These are phyloP conservation scores for Cetraspora pellucida DNA, from an alignment of 192 early-diverging fungal genomes.

Conservation along the genomic window DNA sequence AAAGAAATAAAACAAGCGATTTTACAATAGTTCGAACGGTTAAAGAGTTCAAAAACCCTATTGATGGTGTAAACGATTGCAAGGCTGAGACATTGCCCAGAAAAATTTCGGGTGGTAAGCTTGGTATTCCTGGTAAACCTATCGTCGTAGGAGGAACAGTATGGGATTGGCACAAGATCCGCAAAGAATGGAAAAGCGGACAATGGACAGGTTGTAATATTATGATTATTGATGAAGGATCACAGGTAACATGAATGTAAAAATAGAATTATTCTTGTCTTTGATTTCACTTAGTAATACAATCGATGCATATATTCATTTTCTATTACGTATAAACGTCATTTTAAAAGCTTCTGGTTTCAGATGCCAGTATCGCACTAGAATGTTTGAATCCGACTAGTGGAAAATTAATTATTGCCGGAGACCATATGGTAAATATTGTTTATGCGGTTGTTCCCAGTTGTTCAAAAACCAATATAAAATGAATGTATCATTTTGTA, in stretches of 20 bases:
- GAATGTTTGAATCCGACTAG: constrained; percentile 41
- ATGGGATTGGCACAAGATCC: constrained; percentile 47
- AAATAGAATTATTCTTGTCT: background rate
- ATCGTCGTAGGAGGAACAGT: constrained; percentile 44
- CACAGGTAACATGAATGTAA: constrained; percentile 30
- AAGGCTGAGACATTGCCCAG: constrained; percentile 22
- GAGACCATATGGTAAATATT: constrained; percentile 47
- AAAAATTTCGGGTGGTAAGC: constrained; percentile 1
- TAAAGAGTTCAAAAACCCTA: background rate
- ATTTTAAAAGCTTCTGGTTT: constrained; percentile 45
- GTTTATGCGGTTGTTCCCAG: too few relatives aligned
- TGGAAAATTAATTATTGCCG: constrained; percentile 53
- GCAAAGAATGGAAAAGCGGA: constrained; percentile 19
- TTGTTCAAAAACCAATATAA: background rate
- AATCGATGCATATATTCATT: constrained; percentile 37
- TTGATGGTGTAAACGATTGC: constrained; percentile 14
- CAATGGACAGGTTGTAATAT: constrained; percentile 32
- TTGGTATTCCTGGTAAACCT: constrained; percentile 26
- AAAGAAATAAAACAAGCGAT: constrained; percentile 29
- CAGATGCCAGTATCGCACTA: constrained; percentile 47
- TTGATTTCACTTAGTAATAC: constrained; percentile 12
- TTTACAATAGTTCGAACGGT: constrained; percentile 42
- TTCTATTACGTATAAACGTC: background rate
- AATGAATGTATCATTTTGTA: background rate
- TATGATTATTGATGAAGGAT: constrained; percentile 45